Conservation (phyloP, 2,329 filamentous ascomycete species). For the Nemania sp. region DNA sequence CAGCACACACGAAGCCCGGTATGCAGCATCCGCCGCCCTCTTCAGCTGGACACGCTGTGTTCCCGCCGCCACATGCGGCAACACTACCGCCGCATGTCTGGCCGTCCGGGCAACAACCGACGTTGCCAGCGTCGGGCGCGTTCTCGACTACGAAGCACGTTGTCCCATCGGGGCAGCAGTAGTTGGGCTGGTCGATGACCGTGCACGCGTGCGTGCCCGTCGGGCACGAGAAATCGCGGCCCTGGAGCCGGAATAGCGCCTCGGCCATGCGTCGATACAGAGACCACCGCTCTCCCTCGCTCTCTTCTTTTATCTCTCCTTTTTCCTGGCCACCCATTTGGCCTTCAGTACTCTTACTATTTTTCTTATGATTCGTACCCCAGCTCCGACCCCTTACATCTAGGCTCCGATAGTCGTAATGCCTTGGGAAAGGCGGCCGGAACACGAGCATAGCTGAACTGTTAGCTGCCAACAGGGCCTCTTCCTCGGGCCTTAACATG, state of each 20-base stretch:
- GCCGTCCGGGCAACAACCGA: constrained; percentile 75
- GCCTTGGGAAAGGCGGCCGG: constrained; percentile 56
- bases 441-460: constrained; percentile 44
- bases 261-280: constrained; percentile 50
- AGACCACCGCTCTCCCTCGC: constrained; percentile 27
- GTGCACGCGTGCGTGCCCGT: constrained; percentile 66
- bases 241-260: constrained; percentile 53
- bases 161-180: constrained; percentile 70
- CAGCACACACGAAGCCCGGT: constrained; percentile 68
- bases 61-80: constrained; percentile 61
- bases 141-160: constrained; percentile 68
- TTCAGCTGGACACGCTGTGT: constrained; percentile 65
- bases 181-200: constrained; percentile 66
- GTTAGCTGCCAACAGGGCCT: constrained; percentile 37
- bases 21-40: constrained; percentile 78
- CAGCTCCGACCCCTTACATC: neutral
- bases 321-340: too few species aligned
- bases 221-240: constrained; percentile 68
- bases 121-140: constrained; percentile 61
- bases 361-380: neutral
- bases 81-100: constrained; percentile 65
- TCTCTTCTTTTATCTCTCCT: constrained; percentile 9
- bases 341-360: constrained; percentile 15
- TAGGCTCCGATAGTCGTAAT: constrained; percentile 40
- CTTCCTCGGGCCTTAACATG: constrained; percentile 34